Evolutionary conservation across 208 protist species (phyloP), one percentile per base, ranked within the genome.

Genomic region (Crithidia expoeki): DNA sequence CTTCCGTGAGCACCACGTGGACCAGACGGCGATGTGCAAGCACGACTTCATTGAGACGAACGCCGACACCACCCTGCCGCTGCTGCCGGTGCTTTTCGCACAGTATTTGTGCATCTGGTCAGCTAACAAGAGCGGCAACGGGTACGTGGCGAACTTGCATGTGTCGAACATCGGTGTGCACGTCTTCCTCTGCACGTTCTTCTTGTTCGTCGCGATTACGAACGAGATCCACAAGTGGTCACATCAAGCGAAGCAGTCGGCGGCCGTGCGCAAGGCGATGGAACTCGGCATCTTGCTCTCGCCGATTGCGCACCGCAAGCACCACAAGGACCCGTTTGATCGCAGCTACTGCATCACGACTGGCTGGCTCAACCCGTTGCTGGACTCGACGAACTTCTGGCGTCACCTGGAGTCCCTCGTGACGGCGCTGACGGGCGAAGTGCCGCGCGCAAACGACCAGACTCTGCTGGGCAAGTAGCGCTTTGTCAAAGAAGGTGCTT

Each of bases 181-280:
- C 65, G 85, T 89, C 23, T 91, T 94, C 79, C 28, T 86, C 51
- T 76, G 89, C 51, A 86, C 82, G 34, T 73, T 94, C 57, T 84
- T 90, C 53, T 33, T 97, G 12, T 94, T 95, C 61, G 78, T 96
- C 23, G 87, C 82, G 17, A 75, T 98, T 32, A 98, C 96, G 9
- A 98, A 98, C 69, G 92, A 98, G 58, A 95, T 97, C 49, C 96
- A 98, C 77, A 98, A 98, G 82, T 97, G 92, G 96, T 87, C 93
- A 16, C 96, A 98, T 73, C 83, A 90, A 66, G 72, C 83, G 28
- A 84, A 86, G 69, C 87, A 88, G 61, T 82, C 88, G 21, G 25
- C 58, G 3, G 34, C 81, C 12, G 90, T 95, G 32, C 80, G 76
- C 10, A 74, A 81, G 38, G 60, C 96, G 25, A 96, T 97, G 83